Evolutionary conservation across 2,329 filamentous ascomycete genomes (phyloP), one percentile per base, ranked within the genome.

Genomic region (Capronia epimyces): DNA sequence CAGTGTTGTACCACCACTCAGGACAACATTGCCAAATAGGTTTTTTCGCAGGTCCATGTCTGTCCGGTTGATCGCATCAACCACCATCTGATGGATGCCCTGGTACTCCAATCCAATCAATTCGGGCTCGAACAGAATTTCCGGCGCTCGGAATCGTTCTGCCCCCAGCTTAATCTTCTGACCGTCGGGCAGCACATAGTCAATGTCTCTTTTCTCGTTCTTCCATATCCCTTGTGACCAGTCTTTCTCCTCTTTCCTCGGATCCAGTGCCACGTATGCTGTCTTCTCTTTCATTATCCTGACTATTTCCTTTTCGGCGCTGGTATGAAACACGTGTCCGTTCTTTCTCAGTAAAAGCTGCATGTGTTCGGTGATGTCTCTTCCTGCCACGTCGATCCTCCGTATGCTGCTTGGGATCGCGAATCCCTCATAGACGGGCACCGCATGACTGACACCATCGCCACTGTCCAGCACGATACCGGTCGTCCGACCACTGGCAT

Each of bases 271-370:
- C 32, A 98, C 86, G 67, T 97, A 98, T 50, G 87, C 86, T 42
- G 89, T 85, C 65, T 87, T 87, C 77, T 98, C 93, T 74, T 98
- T 98, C 73, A 98, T 96, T 69, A 89, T 79, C 60, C 91, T 82
- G 51, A 98, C 93, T n/a, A 96, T 89, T 72, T 98, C 93, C 75
- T 98, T 98, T 76, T 98, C 93, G 10, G 93, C 93, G 67, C 89
- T 96, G 15, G 93, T 98, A 71, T 97, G 91, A 69, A 98, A 95
- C 15, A 96, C 82, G 66, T 93, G 89, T 43, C 93, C 93, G 62
- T 84, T 87, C 76, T 96, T 97, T 64, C 93, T 81, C 61, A 98
- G 75, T 62, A 97, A 73, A 53, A 86, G 83, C 71, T 98, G 93
- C 72, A 98, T 76, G 67, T 98, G 83, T 70, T 98, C 93, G 41